Evolutionary conservation across 202 grass and related monocot genomes (phyloP).

Genomic region (Thinopyrum obtusiflorum): DNA sequence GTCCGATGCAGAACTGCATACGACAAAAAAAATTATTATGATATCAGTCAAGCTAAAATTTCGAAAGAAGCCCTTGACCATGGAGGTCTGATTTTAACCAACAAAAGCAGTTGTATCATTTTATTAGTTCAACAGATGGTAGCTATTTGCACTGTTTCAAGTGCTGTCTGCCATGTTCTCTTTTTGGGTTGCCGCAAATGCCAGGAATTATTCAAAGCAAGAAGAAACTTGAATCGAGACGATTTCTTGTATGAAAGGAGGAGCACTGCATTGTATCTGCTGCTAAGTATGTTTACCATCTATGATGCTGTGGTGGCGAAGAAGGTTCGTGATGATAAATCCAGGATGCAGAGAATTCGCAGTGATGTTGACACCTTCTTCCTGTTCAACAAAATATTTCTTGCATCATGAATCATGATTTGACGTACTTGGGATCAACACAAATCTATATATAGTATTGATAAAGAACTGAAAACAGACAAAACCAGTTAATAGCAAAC

Average conservation of each 20-base stretch:
- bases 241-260: not conserved
- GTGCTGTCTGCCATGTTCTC: not conserved
- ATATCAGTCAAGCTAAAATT: not conserved
- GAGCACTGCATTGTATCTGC: not conserved
- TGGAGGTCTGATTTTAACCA: not conserved
- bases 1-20: slow-evolving; percentile 62
- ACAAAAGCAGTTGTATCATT: not conserved
- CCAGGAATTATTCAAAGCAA: not conserved
- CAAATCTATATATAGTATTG: not conserved
- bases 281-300: slow-evolving; percentile 56
- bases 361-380: slow-evolving; percentile 77
- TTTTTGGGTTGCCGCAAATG: not conserved
- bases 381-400: slow-evolving; percentile 46
- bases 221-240: not conserved
- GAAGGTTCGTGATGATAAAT: slow-evolving; percentile 89
- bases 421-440: not conserved
- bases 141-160: not conserved
- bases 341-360: slow-evolving; percentile 98
- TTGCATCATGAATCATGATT: not conserved
- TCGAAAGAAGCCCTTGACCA: not conserved
- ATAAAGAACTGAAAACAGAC: not conserved
- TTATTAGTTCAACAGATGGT: not conserved
- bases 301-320: slow-evolving; percentile 80
- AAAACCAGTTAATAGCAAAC: not conserved
- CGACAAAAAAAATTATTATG: not conserved